Base-by-base conservation (phyloP, 345 rosid genomes). In the Hibiscus syriacus region DNA sequence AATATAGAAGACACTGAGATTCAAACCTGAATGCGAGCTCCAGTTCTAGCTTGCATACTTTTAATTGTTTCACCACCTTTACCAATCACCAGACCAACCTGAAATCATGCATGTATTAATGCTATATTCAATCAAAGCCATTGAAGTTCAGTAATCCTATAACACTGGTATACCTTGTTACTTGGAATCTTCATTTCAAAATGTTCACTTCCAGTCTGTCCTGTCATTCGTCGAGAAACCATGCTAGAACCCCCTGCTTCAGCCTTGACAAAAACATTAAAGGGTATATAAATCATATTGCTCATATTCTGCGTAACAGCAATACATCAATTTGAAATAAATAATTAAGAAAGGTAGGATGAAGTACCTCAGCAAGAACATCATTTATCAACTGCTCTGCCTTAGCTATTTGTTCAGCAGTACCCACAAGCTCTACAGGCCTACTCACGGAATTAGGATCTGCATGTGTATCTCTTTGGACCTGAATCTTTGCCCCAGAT, bases 61-160 rank as follows among this genome's bases (percentile, higher is more conserved):
- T 92, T 95, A 67, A 95, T 95, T 17, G 97, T 85, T 55, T 95
- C 99, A 25, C 99, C 99, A 65, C 99, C 98, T 88, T 95, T 95
- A 67, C 99, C 99, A 80, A 95, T 95, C 32, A 95, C 98, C 78
- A 95, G 74, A 74, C 99, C 99, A 80, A 95, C 99, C 99, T 95
- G 87, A 72, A 66, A 80, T 59, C 71, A 69, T 11, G 64, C 56
- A 3, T 69, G 43, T 19, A 63, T 83, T 55, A 72, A 73, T 71
- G 63, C 50, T 38, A 78, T 61, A 50, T 45, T 7, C 26, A 66
- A 50, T 14, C 52, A 63, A 74, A 73, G 54, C 55, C 68, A 19
- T 38, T 17, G 17, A 64, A 80, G 30, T 29, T 50, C 25, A 36
- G n/a, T 58, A 72, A 72, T 52, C 27, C 61, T 67, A 54, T 46